phyloP scores from a whole-genome alignment of 192 early-diverging fungal species.

The Coemansia sp. region DNA sequence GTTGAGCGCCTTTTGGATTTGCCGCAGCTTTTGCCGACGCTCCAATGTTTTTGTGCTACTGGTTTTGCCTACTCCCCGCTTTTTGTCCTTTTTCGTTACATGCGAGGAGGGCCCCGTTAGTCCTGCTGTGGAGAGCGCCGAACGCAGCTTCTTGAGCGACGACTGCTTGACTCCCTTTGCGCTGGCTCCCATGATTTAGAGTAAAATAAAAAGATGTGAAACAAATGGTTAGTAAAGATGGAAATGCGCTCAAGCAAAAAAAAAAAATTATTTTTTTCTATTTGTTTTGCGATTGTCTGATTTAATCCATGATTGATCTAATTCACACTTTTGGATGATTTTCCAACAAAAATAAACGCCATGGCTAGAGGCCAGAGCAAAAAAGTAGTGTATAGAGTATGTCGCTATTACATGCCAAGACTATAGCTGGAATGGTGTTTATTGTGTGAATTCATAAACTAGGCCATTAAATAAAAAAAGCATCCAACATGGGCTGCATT shows the following conservation, averaged over 20 bases:
- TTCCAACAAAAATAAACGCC: too few species aligned
- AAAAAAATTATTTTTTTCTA: not conserved
- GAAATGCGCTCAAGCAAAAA: not conserved
- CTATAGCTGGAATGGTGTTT: too few species aligned
- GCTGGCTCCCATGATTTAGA: not conserved
- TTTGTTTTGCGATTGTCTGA: too few species aligned
- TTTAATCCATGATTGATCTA: too few species aligned
- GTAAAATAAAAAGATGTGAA: too few species aligned
- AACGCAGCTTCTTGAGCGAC: conserved; percentile 79
- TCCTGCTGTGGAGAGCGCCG: conserved; percentile 73
- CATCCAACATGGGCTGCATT: too few species aligned
- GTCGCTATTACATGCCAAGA: too few species aligned
- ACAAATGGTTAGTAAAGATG: not conserved
- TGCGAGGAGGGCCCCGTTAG: conserved; percentile 69
- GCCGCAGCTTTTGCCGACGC: conserved; percentile 37
- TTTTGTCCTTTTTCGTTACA: conserved; percentile 66
- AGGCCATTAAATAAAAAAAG: too few species aligned
- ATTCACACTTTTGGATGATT: too few species aligned
- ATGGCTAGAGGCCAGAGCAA: too few species aligned
- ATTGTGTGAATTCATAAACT: too few species aligned
- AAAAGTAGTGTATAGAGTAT: too few species aligned
- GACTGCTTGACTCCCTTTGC: conserved; percentile 52
- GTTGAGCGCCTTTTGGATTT: conserved; percentile 60
- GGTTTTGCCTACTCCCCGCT: conserved; percentile 57
- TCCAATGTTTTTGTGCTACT: conserved; percentile 35